A percentile compares a stretch with the other conserved stretches of the same genome.
phyloP scores from a whole-genome alignment of 768 basidiomycete genomes.

The Tylopilus sp. region DNA sequence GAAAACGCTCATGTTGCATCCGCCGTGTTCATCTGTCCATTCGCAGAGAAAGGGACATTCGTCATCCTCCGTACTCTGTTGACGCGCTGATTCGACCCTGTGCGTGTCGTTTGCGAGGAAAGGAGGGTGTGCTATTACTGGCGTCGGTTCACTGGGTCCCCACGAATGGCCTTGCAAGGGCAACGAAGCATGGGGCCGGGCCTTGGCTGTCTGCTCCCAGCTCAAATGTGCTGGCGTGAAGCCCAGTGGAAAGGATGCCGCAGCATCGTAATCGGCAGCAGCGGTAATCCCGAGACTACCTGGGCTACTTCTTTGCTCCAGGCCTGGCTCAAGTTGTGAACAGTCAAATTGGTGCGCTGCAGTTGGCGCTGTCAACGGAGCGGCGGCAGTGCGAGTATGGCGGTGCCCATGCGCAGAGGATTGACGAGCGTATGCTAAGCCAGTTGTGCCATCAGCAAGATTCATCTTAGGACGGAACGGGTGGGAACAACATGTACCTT shows the following conservation, averaged over 20 bases:
- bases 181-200: background rate
- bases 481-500: background rate
- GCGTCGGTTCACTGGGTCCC: background rate
- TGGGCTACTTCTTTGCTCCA: background rate
- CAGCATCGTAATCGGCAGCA: background rate
- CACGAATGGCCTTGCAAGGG: background rate
- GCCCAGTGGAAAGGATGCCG: background rate
- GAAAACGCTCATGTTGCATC: slow-evolving; percentile 19
- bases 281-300: background rate
- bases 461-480: background rate
- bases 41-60: slow-evolving; percentile 11
- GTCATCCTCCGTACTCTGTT: slow-evolving; percentile 1
- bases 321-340: background rate
- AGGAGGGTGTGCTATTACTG: background rate
- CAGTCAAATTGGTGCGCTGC: background rate
- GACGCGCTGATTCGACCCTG: background rate
- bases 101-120: background rate
- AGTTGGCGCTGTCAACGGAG: background rate
- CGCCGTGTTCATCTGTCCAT: slow-evolving; percentile 20
- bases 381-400: background rate
- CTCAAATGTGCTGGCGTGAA: background rate
- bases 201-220: slow-evolving; percentile 7
- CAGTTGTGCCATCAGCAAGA: background rate
- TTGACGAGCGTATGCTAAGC: slow-evolving; percentile 6
- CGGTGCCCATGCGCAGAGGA: background rate